Percentiles rank a stretch among this genome's conserved stretches.
Conservation (phyloP, 352 stramenopile species). For the Phytophthora hybrid region DNA sequence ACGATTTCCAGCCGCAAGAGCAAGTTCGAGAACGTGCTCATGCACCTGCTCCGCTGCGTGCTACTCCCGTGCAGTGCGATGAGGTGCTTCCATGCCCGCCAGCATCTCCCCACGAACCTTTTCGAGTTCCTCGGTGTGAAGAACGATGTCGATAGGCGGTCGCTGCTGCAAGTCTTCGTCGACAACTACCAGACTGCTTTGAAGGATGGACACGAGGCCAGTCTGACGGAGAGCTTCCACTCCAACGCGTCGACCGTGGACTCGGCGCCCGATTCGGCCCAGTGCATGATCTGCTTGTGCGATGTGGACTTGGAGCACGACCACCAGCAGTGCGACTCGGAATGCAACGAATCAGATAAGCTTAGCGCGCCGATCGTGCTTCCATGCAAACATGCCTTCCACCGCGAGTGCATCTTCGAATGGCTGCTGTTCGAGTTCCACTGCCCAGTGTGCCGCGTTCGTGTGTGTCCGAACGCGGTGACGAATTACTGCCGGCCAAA, state of each 20-base stretch:
- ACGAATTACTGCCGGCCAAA: slow-evolving; percentile 72
- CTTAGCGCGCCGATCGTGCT: slow-evolving; percentile 46
- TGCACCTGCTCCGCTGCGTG: slow-evolving; percentile 72
- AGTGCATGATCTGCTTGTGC: slow-evolving; percentile 63
- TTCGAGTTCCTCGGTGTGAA: slow-evolving; percentile 73
- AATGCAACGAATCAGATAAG: slow-evolving; percentile 6
- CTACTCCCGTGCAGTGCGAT: slow-evolving; percentile 73
- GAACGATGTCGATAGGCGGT: slow-evolving; percentile 57
- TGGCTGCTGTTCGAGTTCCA: slow-evolving; percentile 81
- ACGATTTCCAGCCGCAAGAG: slow-evolving; percentile 53
- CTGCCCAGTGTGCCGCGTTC: slow-evolving; percentile 71
- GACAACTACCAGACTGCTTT: slow-evolving; percentile 55
- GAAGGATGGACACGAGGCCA: slow-evolving; percentile 26
- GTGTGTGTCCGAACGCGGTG: slow-evolving; percentile 56
- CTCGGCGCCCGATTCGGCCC: slow-evolving; percentile 39
- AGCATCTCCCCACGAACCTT: slow-evolving; percentile 55
- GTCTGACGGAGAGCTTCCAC: slow-evolving; percentile 44
- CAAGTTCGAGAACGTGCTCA: slow-evolving; percentile 71
- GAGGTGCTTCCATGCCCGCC: slow-evolving; percentile 66
- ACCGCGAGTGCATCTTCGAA: slow-evolving; percentile 79
- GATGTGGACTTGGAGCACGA: slow-evolving; percentile 50
- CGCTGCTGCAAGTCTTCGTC: slow-evolving; percentile 75
- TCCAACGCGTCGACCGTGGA: slow-evolving; percentile 49
- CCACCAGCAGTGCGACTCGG: slow-evolving; percentile 30
- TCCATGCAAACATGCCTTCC: slow-evolving; percentile 73